Evolutionary conservation across 2,329 filamentous ascomycete species (phyloP).

Genomic region (Pyrenochaeta sp.): DNA sequence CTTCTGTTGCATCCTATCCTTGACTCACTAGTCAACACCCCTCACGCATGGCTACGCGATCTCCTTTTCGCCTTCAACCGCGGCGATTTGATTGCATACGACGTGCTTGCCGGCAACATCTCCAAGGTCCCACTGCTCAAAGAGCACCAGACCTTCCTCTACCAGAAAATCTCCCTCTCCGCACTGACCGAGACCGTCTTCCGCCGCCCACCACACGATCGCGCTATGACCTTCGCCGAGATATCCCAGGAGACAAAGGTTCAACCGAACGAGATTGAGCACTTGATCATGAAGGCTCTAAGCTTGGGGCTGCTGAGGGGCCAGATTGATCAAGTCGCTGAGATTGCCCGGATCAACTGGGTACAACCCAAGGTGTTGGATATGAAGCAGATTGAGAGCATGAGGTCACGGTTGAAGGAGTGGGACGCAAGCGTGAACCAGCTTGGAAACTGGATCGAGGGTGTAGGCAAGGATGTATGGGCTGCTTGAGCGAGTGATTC

Average conservation of each 20-base stretch:
- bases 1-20: constrained; percentile 97
- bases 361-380: constrained; percentile 98
- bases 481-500: constrained; percentile 63
- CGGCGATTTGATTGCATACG: constrained; percentile 87
- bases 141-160: constrained; percentile 82
- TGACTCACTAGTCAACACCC: constrained; percentile 77
- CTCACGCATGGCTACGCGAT: constrained; percentile 87
- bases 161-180: constrained; percentile 97
- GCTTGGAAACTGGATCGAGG: constrained; percentile 96
- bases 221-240: constrained; percentile 88
- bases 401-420: constrained; percentile 86
- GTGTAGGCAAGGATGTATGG: constrained; percentile 94
- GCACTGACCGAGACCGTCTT: constrained; percentile 96
- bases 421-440: constrained; percentile 98
- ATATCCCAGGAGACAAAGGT: constrained; percentile 95
- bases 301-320: constrained; percentile 88
- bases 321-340: constrained; percentile 94
- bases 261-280: constrained; percentile 89
- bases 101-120: constrained; percentile 81
- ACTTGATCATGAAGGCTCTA: constrained; percentile 98
- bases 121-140: constrained; percentile 79
- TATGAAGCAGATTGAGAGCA: constrained; percentile 91
- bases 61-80: constrained; percentile 98
- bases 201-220: constrained; percentile 92
- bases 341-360: constrained; percentile 96